Percentiles rank a stretch among this genome's conserved stretches.
These are phyloP conservation scores for Psilocybe cubensis DNA, from an alignment of 768 basidiomycete species.

Conservation along the genomic window DNA sequence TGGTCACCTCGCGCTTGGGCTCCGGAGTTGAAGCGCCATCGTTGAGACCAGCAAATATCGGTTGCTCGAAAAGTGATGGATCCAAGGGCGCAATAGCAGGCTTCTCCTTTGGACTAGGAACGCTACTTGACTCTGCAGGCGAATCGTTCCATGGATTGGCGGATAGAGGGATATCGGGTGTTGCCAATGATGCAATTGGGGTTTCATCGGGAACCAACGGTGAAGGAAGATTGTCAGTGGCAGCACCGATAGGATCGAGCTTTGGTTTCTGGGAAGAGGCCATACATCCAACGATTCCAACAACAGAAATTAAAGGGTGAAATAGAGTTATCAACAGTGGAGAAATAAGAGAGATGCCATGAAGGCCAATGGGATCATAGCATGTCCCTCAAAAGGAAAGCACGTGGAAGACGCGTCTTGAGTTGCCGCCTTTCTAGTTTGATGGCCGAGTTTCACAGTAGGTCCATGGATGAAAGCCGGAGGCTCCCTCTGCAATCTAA, in stretches of 20 bases:
- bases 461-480: no score
- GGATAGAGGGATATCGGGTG: conserved; percentile 27
- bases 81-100: conserved; percentile 42
- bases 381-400: not conserved
- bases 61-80: conserved; percentile 43
- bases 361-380: not conserved
- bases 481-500: no score
- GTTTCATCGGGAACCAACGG: not conserved
- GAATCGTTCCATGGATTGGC: conserved; percentile 47
- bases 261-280: conserved; percentile 8
- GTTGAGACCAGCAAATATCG: conserved; percentile 40
- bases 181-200: conserved; percentile 13
- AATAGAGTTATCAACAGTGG: not conserved
- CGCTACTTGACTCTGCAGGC: conserved; percentile 20
- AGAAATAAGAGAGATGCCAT: not conserved
- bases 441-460: not conserved
- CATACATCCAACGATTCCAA: conserved; percentile 2
- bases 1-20: conserved; percentile 29
- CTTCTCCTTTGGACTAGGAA: conserved; percentile 19
- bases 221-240: conserved; percentile 2
- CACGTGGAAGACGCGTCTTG: conserved; percentile 26
- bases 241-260: conserved; percentile 2
- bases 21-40: conserved; percentile 25
- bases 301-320: not conserved
- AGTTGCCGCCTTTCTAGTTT: not conserved